A percentile compares a stretch with the other conserved stretches of the same genome.
These are phyloP conservation scores for Phytophthora ramorum DNA, from an alignment of 352 stramenopile genomes.

Conservation along the genomic window DNA sequence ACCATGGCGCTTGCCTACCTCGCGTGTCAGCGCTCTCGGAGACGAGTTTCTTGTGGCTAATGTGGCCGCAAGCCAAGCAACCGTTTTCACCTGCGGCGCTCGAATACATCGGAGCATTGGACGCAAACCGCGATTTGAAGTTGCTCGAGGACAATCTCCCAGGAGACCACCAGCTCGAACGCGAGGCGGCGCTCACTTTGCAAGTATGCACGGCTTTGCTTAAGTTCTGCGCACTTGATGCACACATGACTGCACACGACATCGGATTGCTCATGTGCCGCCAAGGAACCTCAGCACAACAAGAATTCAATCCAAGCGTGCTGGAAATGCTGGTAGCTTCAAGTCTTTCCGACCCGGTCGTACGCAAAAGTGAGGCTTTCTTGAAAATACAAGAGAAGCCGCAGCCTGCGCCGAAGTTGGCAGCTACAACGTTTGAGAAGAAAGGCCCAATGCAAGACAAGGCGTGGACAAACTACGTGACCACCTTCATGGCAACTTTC, in stretches of 20 bases:
- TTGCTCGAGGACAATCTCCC: constrained; percentile 38
- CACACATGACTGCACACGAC: constrained; percentile 52
- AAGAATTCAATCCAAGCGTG: constrained; percentile 41
- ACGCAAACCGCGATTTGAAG: constrained; percentile 43
- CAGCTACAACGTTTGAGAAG: background rate
- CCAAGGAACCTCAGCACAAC: constrained; percentile 32
- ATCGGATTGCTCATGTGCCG: constrained; percentile 70
- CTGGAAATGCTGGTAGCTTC: constrained; percentile 46
- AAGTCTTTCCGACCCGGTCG: constrained; percentile 12
- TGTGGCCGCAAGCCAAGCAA: constrained; percentile 67
- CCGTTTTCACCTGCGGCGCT: constrained; percentile 44
- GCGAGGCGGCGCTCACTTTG: constrained; percentile 54
- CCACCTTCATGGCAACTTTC: constrained; percentile 28
- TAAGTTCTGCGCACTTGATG: constrained; percentile 55
- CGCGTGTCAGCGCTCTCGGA: constrained; percentile 51
- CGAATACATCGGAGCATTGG: constrained; percentile 49
- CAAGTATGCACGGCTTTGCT: constrained; percentile 58
- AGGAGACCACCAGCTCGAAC: constrained; percentile 35
- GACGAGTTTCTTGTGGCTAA: constrained; percentile 75
- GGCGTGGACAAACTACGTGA: constrained; percentile 25
- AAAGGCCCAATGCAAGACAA: constrained; percentile 14
- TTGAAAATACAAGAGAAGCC: constrained; percentile 24
- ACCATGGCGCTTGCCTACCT: constrained; percentile 80
- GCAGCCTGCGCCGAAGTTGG: constrained; percentile 2
- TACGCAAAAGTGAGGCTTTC: constrained; percentile 22